phyloP scores from a whole-genome alignment of 2,329 filamentous ascomycete species.

The Diaporthe citriasiana region DNA sequence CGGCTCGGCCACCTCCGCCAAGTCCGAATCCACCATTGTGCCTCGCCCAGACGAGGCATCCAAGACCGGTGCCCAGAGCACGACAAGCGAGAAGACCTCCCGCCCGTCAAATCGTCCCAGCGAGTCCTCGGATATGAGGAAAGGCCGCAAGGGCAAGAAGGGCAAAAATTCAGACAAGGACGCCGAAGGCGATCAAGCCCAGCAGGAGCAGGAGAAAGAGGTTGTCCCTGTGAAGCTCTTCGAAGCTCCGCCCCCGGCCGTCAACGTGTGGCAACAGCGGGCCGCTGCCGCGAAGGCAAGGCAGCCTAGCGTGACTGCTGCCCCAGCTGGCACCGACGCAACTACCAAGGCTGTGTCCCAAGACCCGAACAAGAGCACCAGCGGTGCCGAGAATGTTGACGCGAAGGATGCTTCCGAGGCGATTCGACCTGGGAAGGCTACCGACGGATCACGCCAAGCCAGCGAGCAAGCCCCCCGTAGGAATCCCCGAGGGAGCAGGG shows the following conservation, averaged over 20 bases:
- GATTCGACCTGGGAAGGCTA: conserved; percentile 44
- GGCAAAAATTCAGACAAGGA: conserved; percentile 65
- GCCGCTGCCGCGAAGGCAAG: conserved; percentile 73
- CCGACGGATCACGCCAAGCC: conserved; percentile 57
- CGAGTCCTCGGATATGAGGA: conserved; percentile 77
- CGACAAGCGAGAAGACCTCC: conserved; percentile 55
- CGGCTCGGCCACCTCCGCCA: conserved; percentile 54
- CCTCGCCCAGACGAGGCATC: conserved; percentile 42
- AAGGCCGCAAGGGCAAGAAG: conserved; percentile 76
- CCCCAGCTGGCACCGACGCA: conserved; percentile 39
- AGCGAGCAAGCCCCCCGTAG: conserved; percentile 58
- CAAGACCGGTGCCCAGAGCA: conserved; percentile 42
- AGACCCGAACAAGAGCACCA: conserved; percentile 44
- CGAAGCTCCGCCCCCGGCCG: conserved; percentile 84
- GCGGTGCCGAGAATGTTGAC: conserved; percentile 31
- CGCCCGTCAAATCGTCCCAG: conserved; percentile 76
- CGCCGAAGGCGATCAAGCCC: conserved; percentile 64
- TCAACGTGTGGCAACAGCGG: conserved; percentile 91
- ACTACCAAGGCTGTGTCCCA: conserved; percentile 35
- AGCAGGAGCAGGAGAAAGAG: conserved; percentile 71
- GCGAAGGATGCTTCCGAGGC: conserved; percentile 44
- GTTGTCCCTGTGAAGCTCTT: conserved; percentile 76
- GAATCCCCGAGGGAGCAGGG: conserved; percentile 61
- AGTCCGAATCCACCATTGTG: conserved; percentile 46
- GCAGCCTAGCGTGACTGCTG: conserved; percentile 44